Base-by-base conservation (phyloP, 2,329 filamentous ascomycete species). In the Aphanoascus verrucosus region DNA sequence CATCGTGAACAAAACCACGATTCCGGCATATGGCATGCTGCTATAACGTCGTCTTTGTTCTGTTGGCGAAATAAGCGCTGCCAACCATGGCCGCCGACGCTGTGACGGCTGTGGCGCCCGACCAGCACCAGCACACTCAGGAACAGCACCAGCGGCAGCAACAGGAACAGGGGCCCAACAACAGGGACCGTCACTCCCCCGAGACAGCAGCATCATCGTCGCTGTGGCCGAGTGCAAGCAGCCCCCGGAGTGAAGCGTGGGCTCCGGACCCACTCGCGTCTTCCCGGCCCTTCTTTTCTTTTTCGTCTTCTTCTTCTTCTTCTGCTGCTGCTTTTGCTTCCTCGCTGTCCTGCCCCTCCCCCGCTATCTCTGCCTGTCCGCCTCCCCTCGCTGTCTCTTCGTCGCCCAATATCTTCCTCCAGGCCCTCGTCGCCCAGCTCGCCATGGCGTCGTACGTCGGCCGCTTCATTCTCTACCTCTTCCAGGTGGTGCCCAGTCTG, bases 401-500 rank as follows among this genome's bases (percentile, higher is more conserved):
- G 20, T 52, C 43, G 15, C 50, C 43, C 42, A 35, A n/a, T 46
- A 17, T 45, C 42, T 45, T n/a, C 23, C 51, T 48, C 37, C 51
- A 38, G 23, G 37, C 35, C 5, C 37, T 53, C 19, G 40, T 51
- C 14, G 28, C 50, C 15, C 55, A 46, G 1, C 48, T 57, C 48
- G 42, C 57, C 37, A 59, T 59, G 58, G 58, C 56, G 40, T 46
- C 50, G 37, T 55, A 50, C 32, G 20, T 55, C 2, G 55, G 52
- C 14, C 46, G 53, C 15, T 31, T 56, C 40, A 66, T 80, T 53
- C 65, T 77, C 56, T 69, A 75, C 51, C 60, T 74, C 47, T 66
- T 79, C 56, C 72, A 74, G 57, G 72, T 80, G 53, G 67, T 84
- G 49, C 81, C 81, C 43, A 75, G 75, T 56, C 56, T 79, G 35